A percentile compares a stretch with the other conserved stretches of the same genome.
Conservation (phyloP, 345 rosid genomes). For the Atalantia buxifolia region DNA sequence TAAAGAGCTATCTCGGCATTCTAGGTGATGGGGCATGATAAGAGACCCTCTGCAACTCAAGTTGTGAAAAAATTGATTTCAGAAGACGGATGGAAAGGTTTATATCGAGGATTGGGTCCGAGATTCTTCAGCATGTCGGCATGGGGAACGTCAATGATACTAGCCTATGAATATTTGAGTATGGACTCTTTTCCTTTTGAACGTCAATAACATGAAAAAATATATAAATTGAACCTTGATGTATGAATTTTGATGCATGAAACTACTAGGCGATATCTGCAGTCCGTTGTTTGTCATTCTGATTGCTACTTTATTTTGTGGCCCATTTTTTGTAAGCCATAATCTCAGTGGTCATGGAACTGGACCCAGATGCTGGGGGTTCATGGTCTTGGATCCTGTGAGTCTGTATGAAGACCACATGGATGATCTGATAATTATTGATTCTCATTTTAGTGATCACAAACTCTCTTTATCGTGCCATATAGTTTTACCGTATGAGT, state of each 20-base stretch:
- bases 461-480: neutral
- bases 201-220: neutral
- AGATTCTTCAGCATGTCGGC: conserved; percentile 98
- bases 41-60: conserved; percentile 62
- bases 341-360: neutral
- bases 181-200: conserved; percentile 29
- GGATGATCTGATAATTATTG: neutral
- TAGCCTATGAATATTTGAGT: conserved; percentile 96
- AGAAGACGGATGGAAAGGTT: conserved; percentile 94
- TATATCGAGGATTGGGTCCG: conserved; percentile 91
- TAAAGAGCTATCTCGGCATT: conserved; percentile 14
- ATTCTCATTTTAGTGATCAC: neutral
- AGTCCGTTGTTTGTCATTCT: neutral
- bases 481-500: neutral
- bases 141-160: conserved; percentile 99
- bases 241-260: neutral
- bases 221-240: neutral
- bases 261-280: neutral
- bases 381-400: neutral
- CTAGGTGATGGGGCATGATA: conserved; percentile 85
- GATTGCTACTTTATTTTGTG: neutral
- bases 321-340: neutral
- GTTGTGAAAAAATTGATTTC: conserved; percentile 68
- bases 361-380: neutral
- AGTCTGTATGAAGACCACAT: neutral